These are phyloP conservation scores for Physaria fendleri DNA, from an alignment of 345 rosid species.

Conservation along the genomic window DNA sequence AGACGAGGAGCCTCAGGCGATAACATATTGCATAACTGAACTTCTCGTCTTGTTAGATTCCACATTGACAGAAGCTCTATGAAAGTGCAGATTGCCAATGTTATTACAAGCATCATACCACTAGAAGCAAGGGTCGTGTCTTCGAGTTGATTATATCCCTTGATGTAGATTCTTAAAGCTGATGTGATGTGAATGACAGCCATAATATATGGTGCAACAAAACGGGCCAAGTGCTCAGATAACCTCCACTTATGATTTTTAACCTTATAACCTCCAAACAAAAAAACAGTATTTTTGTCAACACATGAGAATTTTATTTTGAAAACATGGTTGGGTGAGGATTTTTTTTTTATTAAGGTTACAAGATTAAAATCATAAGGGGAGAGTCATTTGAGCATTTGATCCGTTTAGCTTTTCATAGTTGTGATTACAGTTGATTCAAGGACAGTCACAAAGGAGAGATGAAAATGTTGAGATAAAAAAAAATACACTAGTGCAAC, in stretches of 20 bases:
- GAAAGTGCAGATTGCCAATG: conserved; percentile 64
- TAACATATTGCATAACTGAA: conserved; percentile 62
- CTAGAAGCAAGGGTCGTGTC: conserved; percentile 50
- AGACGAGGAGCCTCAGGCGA: conserved; percentile 92
- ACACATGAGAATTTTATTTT: no score
- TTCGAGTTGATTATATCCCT: conserved; percentile 50
- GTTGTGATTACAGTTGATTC: background rate
- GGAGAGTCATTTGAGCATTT: no score
- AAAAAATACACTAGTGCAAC: background rate
- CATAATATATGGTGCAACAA: conserved; percentile 83
- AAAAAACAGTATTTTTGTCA: no score
- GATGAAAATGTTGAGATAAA: no score
- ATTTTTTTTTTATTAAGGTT: no score
- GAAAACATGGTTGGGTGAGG: no score
- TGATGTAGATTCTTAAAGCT: conserved; percentile 58
- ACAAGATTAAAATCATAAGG: background rate
- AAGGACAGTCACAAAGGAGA: conserved; percentile 4
- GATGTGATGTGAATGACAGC: conserved; percentile 72
- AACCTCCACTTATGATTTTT: conserved; percentile 99
- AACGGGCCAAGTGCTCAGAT: no score
- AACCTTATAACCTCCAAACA: conserved; percentile 81
- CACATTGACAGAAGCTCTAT: conserved; percentile 88
- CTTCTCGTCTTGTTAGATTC: conserved; percentile 97
- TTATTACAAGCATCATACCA: conserved; percentile 66
- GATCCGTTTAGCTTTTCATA: conserved; percentile 8